A percentile compares a stretch with the other conserved stretches of the same genome.
Evolutionary conservation across 2,329 filamentous ascomycete genomes (phyloP).

Genomic region (Fusarium sp.): DNA sequence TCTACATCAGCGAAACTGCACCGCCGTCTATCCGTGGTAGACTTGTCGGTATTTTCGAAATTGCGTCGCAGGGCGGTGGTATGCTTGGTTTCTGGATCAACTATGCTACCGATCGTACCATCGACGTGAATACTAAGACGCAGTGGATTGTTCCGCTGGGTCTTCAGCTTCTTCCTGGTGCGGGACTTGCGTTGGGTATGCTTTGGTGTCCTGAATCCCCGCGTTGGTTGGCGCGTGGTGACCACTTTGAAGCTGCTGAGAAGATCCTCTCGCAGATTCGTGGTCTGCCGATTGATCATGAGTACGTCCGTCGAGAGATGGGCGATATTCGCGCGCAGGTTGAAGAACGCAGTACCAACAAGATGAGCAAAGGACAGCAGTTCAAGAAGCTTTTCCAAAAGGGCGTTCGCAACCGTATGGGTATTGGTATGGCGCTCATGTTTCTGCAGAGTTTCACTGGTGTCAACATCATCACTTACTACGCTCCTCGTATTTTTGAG

Average conservation of each 20-base stretch:
- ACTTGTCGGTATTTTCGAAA: conserved; percentile 64
- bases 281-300: conserved; percentile 51
- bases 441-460: conserved; percentile 54
- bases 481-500: conserved; percentile 55
- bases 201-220: conserved; percentile 70
- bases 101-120: conserved; percentile 46
- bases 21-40: conserved; percentile 64
- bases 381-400: conserved; percentile 52
- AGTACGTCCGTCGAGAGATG: conserved; percentile 60
- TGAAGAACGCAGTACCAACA: conserved; percentile 55
- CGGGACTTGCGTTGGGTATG: conserved; percentile 66
- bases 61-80: conserved; percentile 48
- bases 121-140: conserved; percentile 47
- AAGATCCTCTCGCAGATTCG: conserved; percentile 51
- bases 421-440: conserved; percentile 66
- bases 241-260: conserved; percentile 64
- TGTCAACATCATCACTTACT: conserved; percentile 72
- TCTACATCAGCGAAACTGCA: conserved; percentile 57
- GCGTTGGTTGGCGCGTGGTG: conserved; percentile 68
- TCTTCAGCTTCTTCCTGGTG: conserved; percentile 67
- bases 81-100: conserved; percentile 57
- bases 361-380: conserved; percentile 46
- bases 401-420: conserved; percentile 50
- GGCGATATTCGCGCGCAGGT: conserved; percentile 69
- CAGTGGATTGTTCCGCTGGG: conserved; percentile 67